Evolutionary conservation across 2,329 filamentous ascomycete species (phyloP), one percentile per base, ranked within the genome.

Genomic region (Microcyclospora tardicrescens): DNA sequence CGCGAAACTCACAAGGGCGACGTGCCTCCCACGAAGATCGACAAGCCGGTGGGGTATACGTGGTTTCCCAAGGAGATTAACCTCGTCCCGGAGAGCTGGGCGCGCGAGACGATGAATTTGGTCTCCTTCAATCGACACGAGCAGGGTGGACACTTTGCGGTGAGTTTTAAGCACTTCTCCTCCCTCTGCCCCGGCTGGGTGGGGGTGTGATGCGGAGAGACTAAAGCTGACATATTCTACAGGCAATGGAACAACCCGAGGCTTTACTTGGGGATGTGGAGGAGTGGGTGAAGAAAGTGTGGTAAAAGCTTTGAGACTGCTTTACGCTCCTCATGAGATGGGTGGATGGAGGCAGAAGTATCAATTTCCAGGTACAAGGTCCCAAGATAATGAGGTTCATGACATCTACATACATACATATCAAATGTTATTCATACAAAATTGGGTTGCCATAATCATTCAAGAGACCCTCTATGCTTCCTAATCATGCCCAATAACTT

Each of bases 1-100:
- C n/a, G n/a, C n/a, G n/a, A 14, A 14, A n/a, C 35, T 15, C 12
- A 37, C 28, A 13, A 40, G 39, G 47, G 37, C 16, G 40, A 42
- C 10, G 37, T 19, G 15, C 12, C 43, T 10, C 32, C 46, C 6
- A 42, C 51, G 13, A 55, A 55, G 39, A 54, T 64, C 1, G 44
- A 57, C 12, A 67, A 67, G 48, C 64, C 66, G 10, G 45, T 57
- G 10, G 66, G 64, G 0, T 67, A 63, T 44, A 62, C 57, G 1
- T 61, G 60, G 42, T 68, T 67, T 42, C 62, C 64, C 12, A 58
- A 54, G 28, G 65, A 68, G 43, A 39, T 68, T 1, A 39, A 55
- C 5, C 61, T 61, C 0, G 56, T 55, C 11, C 58, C 65, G 16
- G 58, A 56, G 42, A 51, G 52, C 38, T 61, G 58, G 49, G 48